A percentile compares a stretch with the other conserved stretches of the same genome.
Evolutionary conservation across 1,284 basidiomycete genomes (phyloP).

Genomic region (Cerrena zonata): DNA sequence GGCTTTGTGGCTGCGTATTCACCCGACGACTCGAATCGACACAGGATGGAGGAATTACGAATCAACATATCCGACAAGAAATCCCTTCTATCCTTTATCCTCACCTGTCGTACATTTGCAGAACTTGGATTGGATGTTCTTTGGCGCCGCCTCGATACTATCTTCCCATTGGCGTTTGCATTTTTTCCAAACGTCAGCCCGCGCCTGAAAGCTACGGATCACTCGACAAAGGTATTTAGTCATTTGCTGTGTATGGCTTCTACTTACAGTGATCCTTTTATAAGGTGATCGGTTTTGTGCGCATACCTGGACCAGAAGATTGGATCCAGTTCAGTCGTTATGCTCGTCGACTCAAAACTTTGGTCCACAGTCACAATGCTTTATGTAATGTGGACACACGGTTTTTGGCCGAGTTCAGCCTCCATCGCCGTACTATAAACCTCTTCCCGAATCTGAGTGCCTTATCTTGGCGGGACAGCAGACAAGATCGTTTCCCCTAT

Average conservation of each 20-base stretch:
- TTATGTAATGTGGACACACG: no score
- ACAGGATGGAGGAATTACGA: no score
- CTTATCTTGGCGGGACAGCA: not conserved
- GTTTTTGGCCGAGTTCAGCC: no score
- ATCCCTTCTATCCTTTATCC: not conserved
- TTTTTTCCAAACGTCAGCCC: not conserved
- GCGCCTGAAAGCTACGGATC: no score
- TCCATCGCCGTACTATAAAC: not conserved
- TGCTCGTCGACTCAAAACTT: not conserved
- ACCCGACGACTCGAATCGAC: no score
- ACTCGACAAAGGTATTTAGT: no score
- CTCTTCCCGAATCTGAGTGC: not conserved
- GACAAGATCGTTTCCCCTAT: not conserved
- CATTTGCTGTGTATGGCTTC: no score
- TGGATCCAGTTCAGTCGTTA: not conserved
- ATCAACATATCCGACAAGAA: no score
- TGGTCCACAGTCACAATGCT: no score
- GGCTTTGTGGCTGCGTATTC: not conserved
- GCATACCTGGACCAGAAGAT: not conserved
- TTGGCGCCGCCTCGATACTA: not conserved
- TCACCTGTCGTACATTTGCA: not conserved
- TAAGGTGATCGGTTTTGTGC: no score
- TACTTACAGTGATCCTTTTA: no score
- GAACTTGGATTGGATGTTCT: not conserved
- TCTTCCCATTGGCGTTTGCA: not conserved